Evolutionary conservation across 73 alveolate species (phyloP), one percentile per base, ranked within the genome.

Genomic region (Paramecium pentaurelia): DNA sequence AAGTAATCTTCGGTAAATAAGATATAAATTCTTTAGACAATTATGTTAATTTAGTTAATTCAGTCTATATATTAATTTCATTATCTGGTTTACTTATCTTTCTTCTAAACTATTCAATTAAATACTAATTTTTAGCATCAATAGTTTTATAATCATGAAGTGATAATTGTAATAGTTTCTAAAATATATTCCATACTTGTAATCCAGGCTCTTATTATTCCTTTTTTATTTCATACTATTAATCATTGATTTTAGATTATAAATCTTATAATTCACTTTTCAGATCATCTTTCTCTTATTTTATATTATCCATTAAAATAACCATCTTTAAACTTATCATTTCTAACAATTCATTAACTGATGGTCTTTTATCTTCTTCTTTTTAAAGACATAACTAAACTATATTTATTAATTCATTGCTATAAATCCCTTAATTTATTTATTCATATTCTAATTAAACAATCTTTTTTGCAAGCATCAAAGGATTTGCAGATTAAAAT

Each of bases 401-500:
- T 11, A 87, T 37, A n/a, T 87, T 73, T 34, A 87, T 87, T 37
- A 87, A 64, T 22, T 87, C 87, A 59, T 60, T 25, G 6, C 80
- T 64, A 58, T 87, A 87, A 64, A 77, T 36, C 2, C 77, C 88
- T 44, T 89, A 94, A 12, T 97, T 97, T 18, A 97, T 97, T 73
- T 94, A 64, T 80, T 96, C 96, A 92, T 96, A 98, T 71, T 87
- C 91, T 14, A 99, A 99, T 92, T 96, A 94, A 32, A 97, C 93
- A 2, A 98, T 99, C 92, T 96, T 98, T 85, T 96, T 95, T 85
- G 94, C 97, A 16, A 98, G 93, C 25, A 95, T 94, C 84, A 96
- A 96, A 97, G 97, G 97, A 86, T 96, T 96, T 38, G 92, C 95
- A 1, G 98, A 98, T 71, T 95, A 77, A 92, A 98, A 98, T 4